phyloP scores from a whole-genome alignment of 2,329 filamentous ascomycete genomes.

The Monosporascus cannonballus region DNA sequence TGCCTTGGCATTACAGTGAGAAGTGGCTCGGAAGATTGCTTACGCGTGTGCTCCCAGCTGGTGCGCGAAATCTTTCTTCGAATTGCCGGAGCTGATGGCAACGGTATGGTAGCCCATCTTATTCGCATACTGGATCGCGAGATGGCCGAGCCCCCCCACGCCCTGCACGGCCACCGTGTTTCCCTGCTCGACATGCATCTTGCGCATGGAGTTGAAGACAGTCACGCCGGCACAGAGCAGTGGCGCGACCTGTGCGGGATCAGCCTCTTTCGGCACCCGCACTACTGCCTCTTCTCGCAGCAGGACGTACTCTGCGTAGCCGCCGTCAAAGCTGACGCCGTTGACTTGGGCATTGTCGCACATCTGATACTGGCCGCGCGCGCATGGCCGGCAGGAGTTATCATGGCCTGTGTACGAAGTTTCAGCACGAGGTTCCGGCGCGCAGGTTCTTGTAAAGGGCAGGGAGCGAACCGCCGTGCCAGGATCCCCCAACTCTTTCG shows the following conservation, averaged over 20 bases:
- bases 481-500: slow-evolving; percentile 60
- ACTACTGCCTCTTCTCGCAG: slow-evolving; percentile 57
- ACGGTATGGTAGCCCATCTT: slow-evolving; percentile 72
- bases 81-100: slow-evolving; percentile 59
- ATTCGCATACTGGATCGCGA: slow-evolving; percentile 69
- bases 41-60: slow-evolving; percentile 53
- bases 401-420: slow-evolving; percentile 45
- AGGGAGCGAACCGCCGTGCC: slow-evolving; percentile 54
- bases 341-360: slow-evolving; percentile 59
- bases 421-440: neutral
- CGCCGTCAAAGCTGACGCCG: slow-evolving; percentile 60
- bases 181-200: slow-evolving; percentile 46
- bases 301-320: slow-evolving; percentile 59
- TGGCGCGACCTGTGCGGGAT: slow-evolving; percentile 49
- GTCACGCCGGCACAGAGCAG: slow-evolving; percentile 62
- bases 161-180: slow-evolving; percentile 57
- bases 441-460: slow-evolving; percentile 5
- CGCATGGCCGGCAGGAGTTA: slow-evolving; percentile 55
- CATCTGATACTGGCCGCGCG: slow-evolving; percentile 59
- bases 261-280: slow-evolving; percentile 44
- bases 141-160: slow-evolving; percentile 69
- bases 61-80: slow-evolving; percentile 62
- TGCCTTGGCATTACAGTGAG: too few relatives aligned
- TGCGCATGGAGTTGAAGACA: slow-evolving; percentile 54
- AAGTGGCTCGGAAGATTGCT: neutral